Evolutionary conservation across 495 filamentous ascomycete species (phyloP), one percentile per base, ranked within the genome.

Genomic region (Tuber umbilicatum): DNA sequence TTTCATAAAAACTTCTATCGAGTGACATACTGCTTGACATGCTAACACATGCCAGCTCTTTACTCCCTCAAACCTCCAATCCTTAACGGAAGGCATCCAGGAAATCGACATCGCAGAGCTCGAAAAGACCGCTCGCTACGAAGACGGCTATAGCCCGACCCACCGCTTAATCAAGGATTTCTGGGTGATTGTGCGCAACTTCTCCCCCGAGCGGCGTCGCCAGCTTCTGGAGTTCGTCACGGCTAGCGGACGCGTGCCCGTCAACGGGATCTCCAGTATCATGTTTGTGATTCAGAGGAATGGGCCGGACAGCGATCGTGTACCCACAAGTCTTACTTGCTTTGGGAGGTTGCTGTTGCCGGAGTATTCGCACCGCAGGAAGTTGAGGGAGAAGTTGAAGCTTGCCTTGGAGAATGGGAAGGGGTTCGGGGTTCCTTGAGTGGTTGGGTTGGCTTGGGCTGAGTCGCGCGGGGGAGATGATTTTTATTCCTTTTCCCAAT

Each of bases 221-320:
- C 87, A 87, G 79, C 85, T 99, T 69, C 85, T 99, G 73, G 94
- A 97, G 82, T 99, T 99, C 77, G 94, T 98, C 37, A 99, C 95
- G 37, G 93, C 94, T 5, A 94, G 90, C 83, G 94, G 97, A 82
- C 89, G 95, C 14, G 86, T 98, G 9, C 95, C 95, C 0, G 91
- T 97, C 1, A 92, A 91, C 50, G 94, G 94, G 17, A 87, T 92
- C 75, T 86, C 87, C 75, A 92, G 90, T 75, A 85, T 97, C 69
- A 89, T 90, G 84, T 98, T 99, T 83, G 87, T 90, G 43, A 86
- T 99, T 42, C 90, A 94, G 84, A 90, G 89, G 77, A 93, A 93
- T 81, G 93, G 92, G 68, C 82, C 82, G 41, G 82, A 78, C 72
- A 83, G 78, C 55, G 83, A 90, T 75, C 86, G 89, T 77, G 84